Base-by-base conservation (phyloP, 2,329 filamentous ascomycete species). In the Diaporthe eres region DNA sequence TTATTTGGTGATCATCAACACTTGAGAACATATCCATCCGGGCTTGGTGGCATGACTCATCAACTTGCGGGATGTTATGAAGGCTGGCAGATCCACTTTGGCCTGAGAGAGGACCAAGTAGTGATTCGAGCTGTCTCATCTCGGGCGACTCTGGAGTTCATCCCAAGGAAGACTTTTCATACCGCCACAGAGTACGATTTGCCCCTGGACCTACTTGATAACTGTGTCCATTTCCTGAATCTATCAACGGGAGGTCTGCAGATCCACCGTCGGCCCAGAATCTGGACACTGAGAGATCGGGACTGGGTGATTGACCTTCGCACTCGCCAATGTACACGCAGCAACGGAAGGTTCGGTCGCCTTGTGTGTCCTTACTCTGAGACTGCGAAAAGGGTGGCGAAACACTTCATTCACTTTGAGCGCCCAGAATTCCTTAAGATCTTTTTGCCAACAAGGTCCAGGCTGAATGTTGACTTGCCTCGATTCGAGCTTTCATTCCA, bases 151-250 rank as follows among this genome's bases (percentile, higher is more conserved):
- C 25, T 25, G 25, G 25, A 25, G 25, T 25, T 25, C 25, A 25
- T 25, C 25, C 25, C 25, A 25, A 25, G 25, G 25, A 25, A 25
- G 25, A 25, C 25, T 25, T 25, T 25, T 25, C 25, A 25, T 25
- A 25, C 25, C 25, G 25, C 25, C 25, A 25, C 25, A 25, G 25
- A 25, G 25, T 25, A 82, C 49, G 90, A 92, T 77, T 81, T 93
- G 0, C 92, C 92, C 0, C 78, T 77, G 0, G 80, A 84, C 0
- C 82, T 94, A 0, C 77, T 92, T 0, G 81, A 88, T 0, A 82
- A 86, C 9, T 92, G 89, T 68, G 84, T 89, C 0, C 92, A 94
- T 77, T 94, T 91, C 91, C 82, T 93, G 5, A 84, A 93, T 57
- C 17, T 92, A 0, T 65, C 39, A 0, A 81, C 77, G 0, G 76